Evolutionary conservation across 495 filamentous ascomycete species (phyloP).

Genomic region (Aspergillus coremiiformis): DNA sequence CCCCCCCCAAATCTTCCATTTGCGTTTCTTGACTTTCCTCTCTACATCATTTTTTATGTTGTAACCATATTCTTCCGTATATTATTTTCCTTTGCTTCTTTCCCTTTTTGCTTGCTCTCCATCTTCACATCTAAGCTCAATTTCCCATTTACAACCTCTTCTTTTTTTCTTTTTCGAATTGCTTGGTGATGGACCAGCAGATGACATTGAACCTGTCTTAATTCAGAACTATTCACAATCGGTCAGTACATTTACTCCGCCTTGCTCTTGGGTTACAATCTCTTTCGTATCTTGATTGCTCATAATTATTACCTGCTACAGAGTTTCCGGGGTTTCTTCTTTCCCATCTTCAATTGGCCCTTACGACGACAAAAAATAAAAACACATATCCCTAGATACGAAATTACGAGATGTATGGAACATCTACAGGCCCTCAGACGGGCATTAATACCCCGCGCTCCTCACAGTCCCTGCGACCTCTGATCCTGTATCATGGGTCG

Average conservation of each 20-base stretch:
- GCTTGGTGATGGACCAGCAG: constrained; percentile 1
- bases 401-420: constrained; percentile 68
- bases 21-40: neutral
- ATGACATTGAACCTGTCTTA: neutral
- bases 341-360: constrained; percentile 1
- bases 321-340: neutral
- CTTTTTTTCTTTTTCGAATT: neutral
- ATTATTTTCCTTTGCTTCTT: neutral
- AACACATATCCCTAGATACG: constrained; percentile 15
- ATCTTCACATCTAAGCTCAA: neutral
- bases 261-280: neutral
- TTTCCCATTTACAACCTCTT: neutral
- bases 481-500: constrained; percentile 83
- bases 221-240: neutral
- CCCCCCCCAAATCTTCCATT: neutral
- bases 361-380: constrained; percentile 5
- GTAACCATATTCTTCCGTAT: too few species aligned
- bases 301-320: neutral
- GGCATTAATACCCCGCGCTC: constrained; percentile 92
- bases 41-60: constrained; percentile 8
- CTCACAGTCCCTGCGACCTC: constrained; percentile 81
- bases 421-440: constrained; percentile 75
- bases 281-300: neutral
- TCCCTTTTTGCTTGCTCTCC: neutral
- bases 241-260: neutral